Percentiles rank a stretch among this genome's conserved stretches.
These are phyloP conservation scores for Sporothrix humicola DNA, from an alignment of 2,329 filamentous ascomycete genomes.

Conservation along the genomic window DNA sequence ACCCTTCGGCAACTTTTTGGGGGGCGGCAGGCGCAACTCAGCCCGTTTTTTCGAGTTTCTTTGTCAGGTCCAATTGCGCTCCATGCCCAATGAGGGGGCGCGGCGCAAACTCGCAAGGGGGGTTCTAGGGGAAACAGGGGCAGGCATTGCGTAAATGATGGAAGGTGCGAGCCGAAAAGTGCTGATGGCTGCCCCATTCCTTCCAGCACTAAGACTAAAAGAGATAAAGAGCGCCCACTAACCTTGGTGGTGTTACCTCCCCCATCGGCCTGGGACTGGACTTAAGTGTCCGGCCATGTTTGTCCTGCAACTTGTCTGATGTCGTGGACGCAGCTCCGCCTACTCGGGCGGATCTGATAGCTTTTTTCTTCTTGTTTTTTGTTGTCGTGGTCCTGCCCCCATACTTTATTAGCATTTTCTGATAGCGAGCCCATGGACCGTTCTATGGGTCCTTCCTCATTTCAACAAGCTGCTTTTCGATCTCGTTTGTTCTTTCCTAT, in stretches of 20 bases:
- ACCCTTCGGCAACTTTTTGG: slow-evolving; percentile 18
- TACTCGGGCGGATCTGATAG: slow-evolving; percentile 1
- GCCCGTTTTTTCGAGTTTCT: not conserved
- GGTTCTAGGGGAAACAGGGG: not conserved
- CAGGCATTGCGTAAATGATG: not conserved
- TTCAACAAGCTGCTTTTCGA: not conserved
- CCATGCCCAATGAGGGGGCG: not conserved
- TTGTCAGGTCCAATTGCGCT: slow-evolving; percentile 2
- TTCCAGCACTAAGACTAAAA: not conserved
- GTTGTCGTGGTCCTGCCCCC: slow-evolving; percentile 1
- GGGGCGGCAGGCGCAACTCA: slow-evolving; percentile 11
- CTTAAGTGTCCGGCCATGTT: slow-evolving; percentile 5
- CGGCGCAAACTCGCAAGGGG: not conserved
- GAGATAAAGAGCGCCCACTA: slow-evolving; percentile 6
- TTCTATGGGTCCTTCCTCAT: slow-evolving; percentile 23
- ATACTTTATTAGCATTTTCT: not conserved
- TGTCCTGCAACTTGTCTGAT: too few species aligned
- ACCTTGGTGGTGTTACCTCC: not conserved
- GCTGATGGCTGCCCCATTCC: slow-evolving; percentile 10
- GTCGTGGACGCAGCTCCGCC: slow-evolving; percentile 19
- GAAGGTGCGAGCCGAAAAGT: slow-evolving; percentile 27
- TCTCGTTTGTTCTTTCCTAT: slow-evolving; percentile 15
- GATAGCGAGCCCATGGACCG: not conserved
- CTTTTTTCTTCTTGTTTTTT: not conserved
- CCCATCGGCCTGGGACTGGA: slow-evolving; percentile 11